These are phyloP conservation scores for Chaetomium sp. DNA, from an alignment of 2,329 filamentous ascomycete genomes.

Conservation along the genomic window DNA sequence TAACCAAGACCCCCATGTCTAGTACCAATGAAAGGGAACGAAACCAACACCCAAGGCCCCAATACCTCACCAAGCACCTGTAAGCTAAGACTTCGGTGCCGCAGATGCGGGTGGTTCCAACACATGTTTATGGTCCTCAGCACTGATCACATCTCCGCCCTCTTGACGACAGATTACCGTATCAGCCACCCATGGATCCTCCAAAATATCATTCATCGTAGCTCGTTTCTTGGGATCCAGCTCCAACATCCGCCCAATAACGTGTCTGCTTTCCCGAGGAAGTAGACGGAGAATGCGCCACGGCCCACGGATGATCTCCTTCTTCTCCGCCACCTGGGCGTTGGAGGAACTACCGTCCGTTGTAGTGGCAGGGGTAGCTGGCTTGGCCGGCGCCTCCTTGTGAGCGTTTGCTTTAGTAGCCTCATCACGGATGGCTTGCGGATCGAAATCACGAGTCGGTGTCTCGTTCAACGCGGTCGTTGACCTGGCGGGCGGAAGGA, in stretches of 20 bases:
- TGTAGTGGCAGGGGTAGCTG: slow-evolving; percentile 1
- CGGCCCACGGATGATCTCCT: slow-evolving; percentile 82
- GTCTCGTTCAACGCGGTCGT: slow-evolving; percentile 37
- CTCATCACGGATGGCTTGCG: slow-evolving; percentile 9
- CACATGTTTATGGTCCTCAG: slow-evolving; percentile 74
- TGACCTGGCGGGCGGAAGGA: slow-evolving; percentile 41
- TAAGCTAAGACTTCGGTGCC: slow-evolving; percentile 8
- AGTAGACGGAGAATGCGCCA: slow-evolving; percentile 84
- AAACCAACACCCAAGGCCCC: too few relatives aligned
- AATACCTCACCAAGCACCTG: too few relatives aligned
- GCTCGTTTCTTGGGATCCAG: slow-evolving; percentile 78
- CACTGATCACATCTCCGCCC: slow-evolving; percentile 64
- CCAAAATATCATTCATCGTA: slow-evolving; percentile 76
- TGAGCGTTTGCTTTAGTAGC: slow-evolving; percentile 8
- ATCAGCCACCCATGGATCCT: slow-evolving; percentile 84
- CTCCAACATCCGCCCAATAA: slow-evolving; percentile 89
- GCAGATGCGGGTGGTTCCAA: slow-evolving; percentile 60
- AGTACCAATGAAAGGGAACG: background rate
- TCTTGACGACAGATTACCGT: slow-evolving; percentile 79
- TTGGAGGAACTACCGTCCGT: slow-evolving; percentile 16
- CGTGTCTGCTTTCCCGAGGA: slow-evolving; percentile 81
- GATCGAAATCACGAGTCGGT: slow-evolving; percentile 22
- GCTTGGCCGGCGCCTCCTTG: slow-evolving; percentile 11
- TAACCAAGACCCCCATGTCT: too few relatives aligned
- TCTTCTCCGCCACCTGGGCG: slow-evolving; percentile 42